phyloP scores from a whole-genome alignment of 768 basidiomycete genomes.

The Cytidiella melzeri region DNA sequence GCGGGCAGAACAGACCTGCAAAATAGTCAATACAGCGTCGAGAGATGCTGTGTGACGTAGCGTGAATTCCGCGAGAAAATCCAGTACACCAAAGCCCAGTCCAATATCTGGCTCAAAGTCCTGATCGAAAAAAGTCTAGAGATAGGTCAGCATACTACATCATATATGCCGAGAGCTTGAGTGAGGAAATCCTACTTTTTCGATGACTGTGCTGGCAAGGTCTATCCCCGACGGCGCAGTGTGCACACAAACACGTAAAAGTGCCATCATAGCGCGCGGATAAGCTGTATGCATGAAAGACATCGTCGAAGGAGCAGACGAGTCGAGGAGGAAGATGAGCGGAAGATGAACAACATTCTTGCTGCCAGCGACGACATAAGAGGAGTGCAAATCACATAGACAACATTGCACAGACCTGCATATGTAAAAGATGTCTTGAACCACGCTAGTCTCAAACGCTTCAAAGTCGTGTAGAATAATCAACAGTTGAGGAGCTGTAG shows the following conservation, averaged over 20 bases:
- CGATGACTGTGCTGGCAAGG: constrained; percentile 48
- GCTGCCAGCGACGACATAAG: constrained; percentile 29
- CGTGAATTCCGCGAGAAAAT: constrained; percentile 53
- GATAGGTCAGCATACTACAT: not conserved
- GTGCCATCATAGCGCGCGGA: constrained; percentile 50
- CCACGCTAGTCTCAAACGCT: constrained; percentile 52
- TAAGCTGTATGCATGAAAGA: constrained; percentile 55
- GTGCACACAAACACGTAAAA: constrained; percentile 49
- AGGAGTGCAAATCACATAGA: not conserved
- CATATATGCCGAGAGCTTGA: not conserved
- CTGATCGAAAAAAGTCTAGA: constrained; percentile 58
- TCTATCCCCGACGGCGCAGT: constrained; percentile 41
- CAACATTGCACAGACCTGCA: constrained; percentile 64
- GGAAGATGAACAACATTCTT: constrained; percentile 48
- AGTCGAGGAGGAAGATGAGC: constrained; percentile 55
- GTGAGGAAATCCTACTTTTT: constrained; percentile 36
- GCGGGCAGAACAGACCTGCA: too few relatives aligned
- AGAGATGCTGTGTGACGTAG: constrained; percentile 50
- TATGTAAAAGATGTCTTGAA: constrained; percentile 68
- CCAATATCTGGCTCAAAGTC: constrained; percentile 54
- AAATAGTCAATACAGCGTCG: constrained; percentile 47
- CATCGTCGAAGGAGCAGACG: constrained; percentile 46
- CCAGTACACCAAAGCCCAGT: constrained; percentile 52
- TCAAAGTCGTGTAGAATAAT: constrained; percentile 72
- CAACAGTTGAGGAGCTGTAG: constrained; percentile 36